Conservation (phyloP, 768 basidiomycete species). For the Suillus discolor region DNA sequence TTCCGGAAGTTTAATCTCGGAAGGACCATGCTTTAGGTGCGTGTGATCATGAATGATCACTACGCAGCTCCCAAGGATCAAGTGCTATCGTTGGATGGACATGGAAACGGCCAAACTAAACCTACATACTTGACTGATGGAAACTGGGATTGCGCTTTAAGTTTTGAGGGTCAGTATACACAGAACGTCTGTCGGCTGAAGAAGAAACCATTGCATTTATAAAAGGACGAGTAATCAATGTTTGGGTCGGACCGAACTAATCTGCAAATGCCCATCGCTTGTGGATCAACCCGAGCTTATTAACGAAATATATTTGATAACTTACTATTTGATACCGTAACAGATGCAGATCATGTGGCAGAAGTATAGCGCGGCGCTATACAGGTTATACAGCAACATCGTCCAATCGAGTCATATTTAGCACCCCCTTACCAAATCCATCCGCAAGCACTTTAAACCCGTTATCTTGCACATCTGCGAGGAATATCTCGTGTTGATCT, state of each 20-base stretch:
- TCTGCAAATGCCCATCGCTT: background rate
- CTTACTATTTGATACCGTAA: background rate
- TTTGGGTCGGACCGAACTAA: background rate
- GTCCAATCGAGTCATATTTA: conserved; percentile 39
- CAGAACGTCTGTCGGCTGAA: background rate
- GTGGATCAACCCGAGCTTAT: background rate
- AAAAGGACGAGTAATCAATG: background rate
- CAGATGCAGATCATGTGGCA: background rate
- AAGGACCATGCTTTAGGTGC: background rate
- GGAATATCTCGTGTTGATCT: conserved; percentile 79
- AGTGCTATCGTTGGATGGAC: background rate
- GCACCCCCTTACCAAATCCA: conserved; percentile 68
- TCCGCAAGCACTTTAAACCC: conserved; percentile 74
- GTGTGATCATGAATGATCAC: background rate
- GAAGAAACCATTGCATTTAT: background rate
- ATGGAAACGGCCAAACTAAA: background rate
- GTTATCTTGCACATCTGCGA: conserved; percentile 69
- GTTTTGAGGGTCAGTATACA: background rate
- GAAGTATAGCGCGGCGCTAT: too few relatives aligned
- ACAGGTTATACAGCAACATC: conserved; percentile 22
- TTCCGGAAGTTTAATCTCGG: background rate
- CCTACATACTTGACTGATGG: background rate
- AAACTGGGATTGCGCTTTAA: background rate
- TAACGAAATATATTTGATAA: background rate
- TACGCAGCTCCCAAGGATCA: background rate